A percentile compares a stretch with the other conserved stretches of the same genome.
These are phyloP conservation scores for Scedosporium apiospermum DNA, from an alignment of 2,329 filamentous ascomycete species.

Conservation along the genomic window DNA sequence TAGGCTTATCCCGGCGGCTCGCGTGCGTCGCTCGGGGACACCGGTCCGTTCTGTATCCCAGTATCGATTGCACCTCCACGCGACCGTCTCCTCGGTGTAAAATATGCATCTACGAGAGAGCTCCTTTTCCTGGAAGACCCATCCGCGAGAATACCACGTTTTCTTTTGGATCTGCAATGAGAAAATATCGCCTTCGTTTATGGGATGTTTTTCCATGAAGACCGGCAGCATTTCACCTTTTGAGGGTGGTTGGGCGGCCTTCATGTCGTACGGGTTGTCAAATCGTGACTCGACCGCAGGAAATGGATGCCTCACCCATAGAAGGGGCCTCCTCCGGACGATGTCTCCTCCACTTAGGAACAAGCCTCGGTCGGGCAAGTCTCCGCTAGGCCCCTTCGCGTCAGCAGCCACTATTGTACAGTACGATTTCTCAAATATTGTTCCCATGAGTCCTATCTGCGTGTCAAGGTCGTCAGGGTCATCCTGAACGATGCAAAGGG, in stretches of 20 bases:
- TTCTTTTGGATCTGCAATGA: not conserved
- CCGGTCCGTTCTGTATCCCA: not conserved
- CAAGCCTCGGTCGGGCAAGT: not conserved
- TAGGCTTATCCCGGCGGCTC: not conserved
- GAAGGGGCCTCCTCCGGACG: not conserved
- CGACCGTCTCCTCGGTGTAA: not conserved
- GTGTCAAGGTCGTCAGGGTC: not conserved
- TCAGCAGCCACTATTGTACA: not conserved
- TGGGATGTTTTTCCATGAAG: not conserved
- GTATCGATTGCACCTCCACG: not conserved
- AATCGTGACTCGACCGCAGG: not conserved
- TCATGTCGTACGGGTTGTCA: not conserved
- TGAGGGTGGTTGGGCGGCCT: not conserved
- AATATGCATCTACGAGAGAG: constrained; percentile 22
- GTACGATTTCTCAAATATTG: not conserved
- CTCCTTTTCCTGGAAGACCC: constrained; percentile 27
- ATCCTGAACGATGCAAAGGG: constrained; percentile 10
- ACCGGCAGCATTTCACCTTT: not conserved
- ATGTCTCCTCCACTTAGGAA: not conserved
- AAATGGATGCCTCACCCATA: not conserved
- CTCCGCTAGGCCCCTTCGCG: not conserved
- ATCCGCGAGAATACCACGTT: constrained; percentile 22
- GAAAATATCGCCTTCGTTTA: not conserved
- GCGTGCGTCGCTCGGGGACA: not conserved
- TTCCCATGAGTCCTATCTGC: not conserved